These are phyloP conservation scores for Teratosphaeria gauchensis DNA, from an alignment of 2,329 filamentous ascomycete species.

Conservation along the genomic window DNA sequence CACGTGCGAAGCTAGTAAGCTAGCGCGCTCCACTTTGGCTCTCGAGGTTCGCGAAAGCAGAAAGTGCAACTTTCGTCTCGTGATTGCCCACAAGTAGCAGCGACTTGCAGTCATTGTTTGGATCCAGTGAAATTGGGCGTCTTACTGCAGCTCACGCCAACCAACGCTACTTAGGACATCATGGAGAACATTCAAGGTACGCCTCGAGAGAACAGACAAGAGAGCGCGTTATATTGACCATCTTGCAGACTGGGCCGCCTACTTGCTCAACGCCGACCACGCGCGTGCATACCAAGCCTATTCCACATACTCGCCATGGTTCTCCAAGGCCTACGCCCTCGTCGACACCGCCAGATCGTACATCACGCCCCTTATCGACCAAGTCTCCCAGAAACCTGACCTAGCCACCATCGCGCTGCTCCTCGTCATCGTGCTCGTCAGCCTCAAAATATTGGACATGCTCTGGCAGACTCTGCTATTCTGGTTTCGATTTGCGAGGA, in stretches of 20 bases:
- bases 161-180: neutral
- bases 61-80: neutral
- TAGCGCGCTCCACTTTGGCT: neutral
- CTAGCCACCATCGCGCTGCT: constrained; percentile 46
- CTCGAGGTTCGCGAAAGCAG: neutral
- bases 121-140: too few relatives aligned
- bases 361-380: constrained; percentile 20
- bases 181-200: constrained; percentile 25
- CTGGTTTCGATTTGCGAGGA: constrained; percentile 60
- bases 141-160: neutral
- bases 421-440: constrained; percentile 53
- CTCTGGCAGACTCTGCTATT: constrained; percentile 64
- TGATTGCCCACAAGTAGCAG: neutral
- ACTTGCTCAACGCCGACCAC: constrained; percentile 15
- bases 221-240: neutral
- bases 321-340: constrained; percentile 8
- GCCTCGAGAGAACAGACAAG: neutral
- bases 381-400: constrained; percentile 30
- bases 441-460: constrained; percentile 56
- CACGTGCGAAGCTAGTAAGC: neutral
- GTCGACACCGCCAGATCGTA: constrained; percentile 16
- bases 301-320: constrained; percentile 9
- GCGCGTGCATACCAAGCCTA: constrained; percentile 6
- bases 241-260: constrained; percentile 21
- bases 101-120: neutral